phyloP scores from a whole-genome alignment of 1,139 yeast genomes.

The Nakaseomyces bracarensis region DNA sequence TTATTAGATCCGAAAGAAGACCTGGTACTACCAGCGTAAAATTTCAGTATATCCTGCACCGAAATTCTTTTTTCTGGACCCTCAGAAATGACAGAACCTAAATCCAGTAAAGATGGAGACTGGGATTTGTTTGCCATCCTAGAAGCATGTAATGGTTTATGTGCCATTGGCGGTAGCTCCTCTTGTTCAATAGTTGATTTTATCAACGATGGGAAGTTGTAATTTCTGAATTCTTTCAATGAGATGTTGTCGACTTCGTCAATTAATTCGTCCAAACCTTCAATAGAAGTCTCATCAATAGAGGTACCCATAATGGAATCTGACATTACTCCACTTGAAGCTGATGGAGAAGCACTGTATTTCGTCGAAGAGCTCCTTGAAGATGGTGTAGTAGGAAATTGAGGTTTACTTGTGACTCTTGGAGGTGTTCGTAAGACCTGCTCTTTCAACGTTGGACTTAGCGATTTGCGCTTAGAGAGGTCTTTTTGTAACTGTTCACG shows the following conservation, averaged over 20 bases:
- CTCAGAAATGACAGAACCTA: not conserved
- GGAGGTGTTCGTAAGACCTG: slow-evolving; percentile 2
- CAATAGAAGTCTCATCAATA: slow-evolving; percentile 1
- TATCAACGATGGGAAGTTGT: slow-evolving; percentile 7
- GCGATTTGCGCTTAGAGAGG: not conserved
- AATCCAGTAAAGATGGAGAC: slow-evolving; percentile 14
- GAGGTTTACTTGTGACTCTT: not conserved
- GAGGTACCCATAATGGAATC: slow-evolving; percentile 5
- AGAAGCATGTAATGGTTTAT: slow-evolving; percentile 18
- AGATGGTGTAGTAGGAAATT: not conserved
- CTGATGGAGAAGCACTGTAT: slow-evolving; percentile 3
- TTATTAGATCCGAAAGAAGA: slow-evolving; percentile 7
- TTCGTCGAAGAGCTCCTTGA: slow-evolving; percentile 3
- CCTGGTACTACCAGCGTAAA: slow-evolving; percentile 22
- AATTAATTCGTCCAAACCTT: not conserved
- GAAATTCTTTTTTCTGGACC: slow-evolving; percentile 15
- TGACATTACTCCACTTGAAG: slow-evolving; percentile 7
- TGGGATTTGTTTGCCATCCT: slow-evolving; percentile 16
- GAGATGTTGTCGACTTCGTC: slow-evolving; percentile 3
- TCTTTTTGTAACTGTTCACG: slow-evolving; percentile 4
- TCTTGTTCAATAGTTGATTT: not conserved
- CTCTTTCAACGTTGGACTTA: not conserved
- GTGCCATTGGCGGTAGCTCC: slow-evolving; percentile 8
- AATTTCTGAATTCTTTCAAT: slow-evolving; percentile 6
- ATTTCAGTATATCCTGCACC: slow-evolving; percentile 26